Percentiles rank a stretch among this genome's conserved stretches.
Evolutionary conservation across 2,329 filamentous ascomycete genomes (phyloP).

Genomic region (Verticillium zaregamsianum): DNA sequence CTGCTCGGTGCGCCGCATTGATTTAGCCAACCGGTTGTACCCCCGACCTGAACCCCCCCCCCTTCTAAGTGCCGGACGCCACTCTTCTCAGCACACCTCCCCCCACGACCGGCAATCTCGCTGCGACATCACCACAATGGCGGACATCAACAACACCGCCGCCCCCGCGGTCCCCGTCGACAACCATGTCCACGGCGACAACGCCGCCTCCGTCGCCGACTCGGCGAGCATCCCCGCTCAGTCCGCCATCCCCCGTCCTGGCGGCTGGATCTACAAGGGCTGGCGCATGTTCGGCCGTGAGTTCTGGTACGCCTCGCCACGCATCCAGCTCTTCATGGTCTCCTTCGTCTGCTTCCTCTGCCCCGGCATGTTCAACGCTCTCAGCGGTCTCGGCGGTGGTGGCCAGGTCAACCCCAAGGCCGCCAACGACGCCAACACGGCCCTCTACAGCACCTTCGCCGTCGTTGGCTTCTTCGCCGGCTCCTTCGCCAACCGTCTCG

Average conservation of each 20-base stretch:
- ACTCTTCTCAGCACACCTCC: neutral
- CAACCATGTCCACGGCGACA: neutral
- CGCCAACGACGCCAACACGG: slow-evolving; percentile 63
- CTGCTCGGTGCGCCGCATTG: neutral
- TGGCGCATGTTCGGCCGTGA: slow-evolving; percentile 49
- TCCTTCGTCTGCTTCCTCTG: slow-evolving; percentile 54
- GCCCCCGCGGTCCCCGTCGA: slow-evolving; percentile 1
- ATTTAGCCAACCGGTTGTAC: neutral
- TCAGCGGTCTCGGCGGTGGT: slow-evolving; percentile 61
- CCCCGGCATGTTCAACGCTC: slow-evolving; percentile 69
- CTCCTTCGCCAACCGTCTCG: slow-evolving; percentile 73
- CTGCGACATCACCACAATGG: slow-evolving; percentile 4
- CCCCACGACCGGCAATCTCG: neutral
- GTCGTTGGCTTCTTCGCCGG: slow-evolving; percentile 67
- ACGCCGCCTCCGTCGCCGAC: slow-evolving; percentile 10
- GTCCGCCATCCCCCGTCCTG: slow-evolving; percentile 23
- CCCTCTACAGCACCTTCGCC: slow-evolving; percentile 69
- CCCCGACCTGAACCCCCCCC: neutral
- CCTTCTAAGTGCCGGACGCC: neutral
- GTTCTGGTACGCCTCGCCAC: slow-evolving; percentile 70
- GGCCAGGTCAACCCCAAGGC: slow-evolving; percentile 53
- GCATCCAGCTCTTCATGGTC: slow-evolving; percentile 68
- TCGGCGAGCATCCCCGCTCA: slow-evolving; percentile 4
- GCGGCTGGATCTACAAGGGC: slow-evolving; percentile 65
- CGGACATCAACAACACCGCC: slow-evolving; percentile 6